These are phyloP conservation scores for Debaryomyces hansenii DNA, from an alignment of 805 yeast species.

Conservation along the genomic window DNA sequence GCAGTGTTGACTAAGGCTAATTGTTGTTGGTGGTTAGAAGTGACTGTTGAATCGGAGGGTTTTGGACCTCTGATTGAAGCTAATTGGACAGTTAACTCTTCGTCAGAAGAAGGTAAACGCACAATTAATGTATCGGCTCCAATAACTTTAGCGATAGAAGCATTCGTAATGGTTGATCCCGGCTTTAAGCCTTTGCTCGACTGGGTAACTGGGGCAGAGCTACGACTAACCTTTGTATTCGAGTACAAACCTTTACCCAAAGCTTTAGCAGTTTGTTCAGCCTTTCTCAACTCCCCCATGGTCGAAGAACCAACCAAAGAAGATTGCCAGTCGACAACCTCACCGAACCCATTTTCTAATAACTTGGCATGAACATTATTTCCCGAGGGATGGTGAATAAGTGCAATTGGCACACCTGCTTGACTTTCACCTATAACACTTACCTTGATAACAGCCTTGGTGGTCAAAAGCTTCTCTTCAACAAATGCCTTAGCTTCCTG, in stretches of 20 bases:
- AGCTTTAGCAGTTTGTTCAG: conserved; percentile 64
- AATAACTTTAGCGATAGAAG: conserved; percentile 58
- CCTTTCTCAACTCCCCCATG: conserved; percentile 62
- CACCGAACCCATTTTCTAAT: conserved; percentile 69
- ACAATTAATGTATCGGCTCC: conserved; percentile 68
- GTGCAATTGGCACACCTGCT: conserved; percentile 59
- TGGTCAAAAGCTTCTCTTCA: conserved; percentile 61
- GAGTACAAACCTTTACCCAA: conserved; percentile 54
- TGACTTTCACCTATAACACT: conserved; percentile 60
- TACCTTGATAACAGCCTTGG: conserved; percentile 52
- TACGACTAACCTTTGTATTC: conserved; percentile 35
- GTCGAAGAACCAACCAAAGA: conserved; percentile 60
- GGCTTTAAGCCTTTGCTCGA: conserved; percentile 28
- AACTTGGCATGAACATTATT: conserved; percentile 65
- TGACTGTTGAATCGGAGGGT: conserved; percentile 52
- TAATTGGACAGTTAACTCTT: conserved; percentile 67
- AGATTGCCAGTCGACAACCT: conserved; percentile 81
- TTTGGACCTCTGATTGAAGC: conserved; percentile 79
- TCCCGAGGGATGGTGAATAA: conserved; percentile 72
- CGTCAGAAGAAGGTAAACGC: conserved; percentile 46
- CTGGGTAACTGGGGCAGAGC: conserved; percentile 11
- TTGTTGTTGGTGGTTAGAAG: conserved; percentile 30
- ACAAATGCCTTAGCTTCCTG: conserved; percentile 66
- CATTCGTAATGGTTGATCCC: conserved; percentile 52
- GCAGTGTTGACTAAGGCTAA: conserved; percentile 63